Base-by-base conservation (phyloP, 345 rosid species). In the Litchi chinensis region DNA sequence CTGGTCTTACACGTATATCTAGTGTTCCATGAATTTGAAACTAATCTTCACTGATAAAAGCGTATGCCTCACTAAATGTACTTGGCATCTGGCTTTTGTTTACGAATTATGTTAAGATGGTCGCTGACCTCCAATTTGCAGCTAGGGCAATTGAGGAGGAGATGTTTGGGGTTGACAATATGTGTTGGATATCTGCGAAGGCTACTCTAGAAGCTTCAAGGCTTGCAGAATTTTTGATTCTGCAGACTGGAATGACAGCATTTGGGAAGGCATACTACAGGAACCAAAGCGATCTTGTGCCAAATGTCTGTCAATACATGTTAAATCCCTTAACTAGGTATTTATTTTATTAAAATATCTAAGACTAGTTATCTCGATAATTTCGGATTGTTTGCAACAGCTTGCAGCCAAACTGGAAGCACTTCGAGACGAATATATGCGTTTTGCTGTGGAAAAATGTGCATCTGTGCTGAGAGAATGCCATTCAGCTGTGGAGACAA, bases 221-320 rank as follows among this genome's bases (percentile, higher is more conserved):
- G 83, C 89, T 87, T 76, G 92, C 98, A 8, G 98, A 95, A 70
- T 84, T 86, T 86, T 83, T 95, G 84, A 93, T 95, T 83, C 89
- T 95, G 78, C 95, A 88, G 87, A 92, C 99, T 10, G 99, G 99
- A 80, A 95, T 95, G 99, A 92, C 99, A 65, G 95, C 96, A 46
- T 95, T 95, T 71, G 99, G 99, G 71, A 93, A 93, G 84, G 93
- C 95, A 63, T 92, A 87, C 87, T 95, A 92, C 87, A 87, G 97
- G 81, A 88, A 87, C 76, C 93, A 90, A 77, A 84, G 88, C 68
- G 99, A 95, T 87, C 97, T 95, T 57, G 91, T 92, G 73, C 97
- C 98, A 62, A 93, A 91, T 76, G 99, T 95, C 83, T 39, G 88
- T 70, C 56, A 71, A 22, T 54, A 28, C 48, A 8, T 75, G 65